phyloP scores from a whole-genome alignment of 169 alveolate genomes.

The Eimeria falciformis region DNA sequence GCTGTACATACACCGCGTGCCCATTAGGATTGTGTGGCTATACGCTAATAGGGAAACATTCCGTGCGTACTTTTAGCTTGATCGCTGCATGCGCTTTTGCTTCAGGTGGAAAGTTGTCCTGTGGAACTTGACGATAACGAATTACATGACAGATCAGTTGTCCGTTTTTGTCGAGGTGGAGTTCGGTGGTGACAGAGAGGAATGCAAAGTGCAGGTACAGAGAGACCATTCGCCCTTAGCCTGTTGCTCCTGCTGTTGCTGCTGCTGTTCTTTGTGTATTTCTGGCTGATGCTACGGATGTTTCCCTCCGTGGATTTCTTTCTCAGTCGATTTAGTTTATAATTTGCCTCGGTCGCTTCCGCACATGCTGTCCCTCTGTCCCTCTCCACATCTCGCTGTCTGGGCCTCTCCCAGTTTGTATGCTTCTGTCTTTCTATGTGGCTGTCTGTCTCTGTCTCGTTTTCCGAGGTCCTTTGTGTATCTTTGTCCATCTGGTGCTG shows the following conservation, averaged over 20 bases:
- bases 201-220: slow-evolving; percentile 60
- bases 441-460: background rate
- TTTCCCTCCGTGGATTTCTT: background rate
- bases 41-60: no score
- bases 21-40: no score
- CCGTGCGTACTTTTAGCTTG: no score
- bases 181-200: slow-evolving; percentile 75
- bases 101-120: slow-evolving; percentile 76
- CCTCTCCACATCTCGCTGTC: no score
- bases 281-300: background rate
- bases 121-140: slow-evolving; percentile 69
- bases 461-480: background rate
- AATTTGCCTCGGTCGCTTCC: background rate
- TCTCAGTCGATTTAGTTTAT: background rate
- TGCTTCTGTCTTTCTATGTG: no score
- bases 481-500: background rate
- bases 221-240: background rate
- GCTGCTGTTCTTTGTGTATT: background rate
- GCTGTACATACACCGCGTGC: no score
- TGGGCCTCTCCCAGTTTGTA: background rate
- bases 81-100: background rate
- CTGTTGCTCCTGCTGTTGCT: background rate
- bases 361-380: no score
- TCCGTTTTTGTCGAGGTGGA: slow-evolving; percentile 58
- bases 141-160: slow-evolving; percentile 56